Evolutionary conservation across 2,329 filamentous ascomycete genomes (phyloP).

Genomic region (Microdochium paspali): DNA sequence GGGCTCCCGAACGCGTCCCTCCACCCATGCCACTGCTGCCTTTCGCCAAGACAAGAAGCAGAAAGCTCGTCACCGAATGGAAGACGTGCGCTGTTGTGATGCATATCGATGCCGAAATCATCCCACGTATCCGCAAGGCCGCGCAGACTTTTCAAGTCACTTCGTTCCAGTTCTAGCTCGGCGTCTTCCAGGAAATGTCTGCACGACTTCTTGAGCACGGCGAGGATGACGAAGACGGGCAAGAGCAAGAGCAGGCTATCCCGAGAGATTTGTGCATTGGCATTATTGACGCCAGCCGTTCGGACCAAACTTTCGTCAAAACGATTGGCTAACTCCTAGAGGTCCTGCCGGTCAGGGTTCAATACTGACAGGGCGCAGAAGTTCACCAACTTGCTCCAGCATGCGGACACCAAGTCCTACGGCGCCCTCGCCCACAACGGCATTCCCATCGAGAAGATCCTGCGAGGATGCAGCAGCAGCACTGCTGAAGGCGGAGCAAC

Average conservation of each 20-base stretch:
- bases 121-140: not conserved
- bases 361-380: not conserved
- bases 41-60: not conserved
- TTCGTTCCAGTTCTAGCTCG: conserved; percentile 30
- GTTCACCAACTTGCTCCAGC: too few relatives aligned
- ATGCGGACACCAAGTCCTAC: too few relatives aligned
- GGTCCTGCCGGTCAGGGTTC: conserved; percentile 27
- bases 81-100: not conserved
- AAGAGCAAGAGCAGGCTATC: not conserved
- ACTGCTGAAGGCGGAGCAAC: too few relatives aligned
- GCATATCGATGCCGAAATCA: not conserved
- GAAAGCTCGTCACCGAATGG: not conserved
- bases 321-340: conserved; percentile 31
- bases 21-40: not conserved
- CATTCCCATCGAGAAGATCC: too few relatives aligned
- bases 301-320: conserved; percentile 7
- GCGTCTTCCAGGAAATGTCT: conserved; percentile 22
- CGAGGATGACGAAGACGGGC: conserved; percentile 8
- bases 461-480: too few relatives aligned
- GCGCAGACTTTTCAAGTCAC: conserved; percentile 16
- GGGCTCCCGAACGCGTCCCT: not conserved
- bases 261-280: conserved; percentile 25
- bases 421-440: too few relatives aligned
- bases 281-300: conserved; percentile 29
- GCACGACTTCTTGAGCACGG: conserved; percentile 14